These are phyloP conservation scores for Carallia pectinifolia DNA, from an alignment of 345 rosid genomes.

Conservation along the genomic window DNA sequence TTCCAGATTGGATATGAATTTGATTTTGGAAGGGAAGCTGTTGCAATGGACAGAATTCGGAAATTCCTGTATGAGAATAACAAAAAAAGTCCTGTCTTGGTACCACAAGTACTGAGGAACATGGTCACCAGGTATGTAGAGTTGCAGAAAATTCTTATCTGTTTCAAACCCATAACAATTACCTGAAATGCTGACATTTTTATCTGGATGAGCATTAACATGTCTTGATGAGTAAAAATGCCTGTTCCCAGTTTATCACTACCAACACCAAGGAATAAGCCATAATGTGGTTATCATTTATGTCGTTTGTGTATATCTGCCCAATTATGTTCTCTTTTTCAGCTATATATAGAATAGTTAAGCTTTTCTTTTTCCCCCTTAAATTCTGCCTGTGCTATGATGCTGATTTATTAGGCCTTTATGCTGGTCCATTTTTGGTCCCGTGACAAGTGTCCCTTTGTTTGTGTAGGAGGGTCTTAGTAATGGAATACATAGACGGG, in stretches of 20 bases:
- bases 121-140: slow-evolving; percentile 68
- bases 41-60: slow-evolving; percentile 80
- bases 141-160: slow-evolving; percentile 1
- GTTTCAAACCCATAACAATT: neutral
- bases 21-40: slow-evolving; percentile 83
- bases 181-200: too few species aligned
- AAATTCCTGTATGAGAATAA: slow-evolving; percentile 64
- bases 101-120: slow-evolving; percentile 60
- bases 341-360: too few species aligned
- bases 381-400: neutral
- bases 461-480: slow-evolving; percentile 60
- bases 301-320: too few species aligned
- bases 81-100: slow-evolving; percentile 73
- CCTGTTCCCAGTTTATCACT: too few species aligned
- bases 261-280: too few species aligned
- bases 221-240: too few species aligned
- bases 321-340: too few species aligned
- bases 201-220: too few species aligned
- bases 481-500: slow-evolving; percentile 94
- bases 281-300: too few species aligned
- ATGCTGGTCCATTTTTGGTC: too few species aligned
- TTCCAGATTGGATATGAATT: slow-evolving; percentile 91
- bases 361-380: too few species aligned
- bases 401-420: neutral
- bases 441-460: slow-evolving; percentile 1